Base-by-base conservation (phyloP, 768 basidiomycete genomes). In the Tephrocybe rancida region DNA sequence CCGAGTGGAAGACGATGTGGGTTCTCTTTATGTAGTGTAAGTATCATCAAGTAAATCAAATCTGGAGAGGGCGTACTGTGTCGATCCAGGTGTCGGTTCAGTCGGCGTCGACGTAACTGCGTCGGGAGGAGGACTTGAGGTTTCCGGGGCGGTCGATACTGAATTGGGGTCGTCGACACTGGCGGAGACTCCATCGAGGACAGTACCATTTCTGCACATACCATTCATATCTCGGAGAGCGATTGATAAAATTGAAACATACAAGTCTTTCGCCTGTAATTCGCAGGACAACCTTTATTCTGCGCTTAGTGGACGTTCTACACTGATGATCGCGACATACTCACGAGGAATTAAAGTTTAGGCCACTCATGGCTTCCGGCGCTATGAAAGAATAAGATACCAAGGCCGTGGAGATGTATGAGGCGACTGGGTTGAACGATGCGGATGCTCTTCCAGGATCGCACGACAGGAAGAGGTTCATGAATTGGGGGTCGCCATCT, bases 391-490 rank as follows among this genome's bases (percentile, higher is more conserved):
- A 11, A 22, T 10, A 8, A 11, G 45, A 34, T 10, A 10, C 19
- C 34, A 18, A 38, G 7, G 45, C 22, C 39, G 32, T 43, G n/a
- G n/a, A n/a, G n/a, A n/a, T n/a, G n/a, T n/a, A n/a, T 39, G 39
- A 46, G 14, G 48, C 30, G 21, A 18, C 13, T 14, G 42, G 26
- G 29, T 32, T 44, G 11, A 48, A 25, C 21, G 18, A 24, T 7
- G 19, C 2, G 14, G 29, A 21, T 22, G 52, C 26, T 10, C 1
- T 29, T 29, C 45, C 29, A 16, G 35, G n/a, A 16, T 47, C 46
- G 46, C 52, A 54, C 21, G 46, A 48, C 29, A 48, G 13, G 13
- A 41, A 48, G 11, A 54, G 25, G n/a, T 47, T 22, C 30, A 48
- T 47, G 19, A 29, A 24, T 29, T 22, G 6, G 25, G 46, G 39